These are phyloP conservation scores for Nemania sp. DNA, from an alignment of 2,329 filamentous ascomycete species.

Conservation along the genomic window DNA sequence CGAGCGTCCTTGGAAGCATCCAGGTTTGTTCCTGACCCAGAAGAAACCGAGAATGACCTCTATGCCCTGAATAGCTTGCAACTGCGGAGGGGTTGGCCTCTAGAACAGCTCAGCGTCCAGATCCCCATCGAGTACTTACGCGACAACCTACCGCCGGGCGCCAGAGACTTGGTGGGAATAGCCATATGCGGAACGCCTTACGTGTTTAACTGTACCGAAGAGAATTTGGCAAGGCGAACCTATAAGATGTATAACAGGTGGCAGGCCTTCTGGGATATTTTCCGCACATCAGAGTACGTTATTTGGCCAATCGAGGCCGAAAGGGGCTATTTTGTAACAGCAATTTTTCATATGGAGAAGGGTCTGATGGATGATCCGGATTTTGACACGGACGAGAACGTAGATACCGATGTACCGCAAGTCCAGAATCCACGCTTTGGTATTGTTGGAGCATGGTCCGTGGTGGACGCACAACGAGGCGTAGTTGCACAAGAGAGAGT, in stretches of 20 bases:
- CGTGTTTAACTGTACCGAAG: conserved; percentile 21
- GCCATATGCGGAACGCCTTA: conserved; percentile 13
- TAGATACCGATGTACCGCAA: conserved; percentile 8
- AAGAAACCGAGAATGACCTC: conserved; percentile 19
- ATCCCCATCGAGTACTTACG: conserved; percentile 16
- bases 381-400: conserved; percentile 14
- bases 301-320: conserved; percentile 37
- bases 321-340: conserved; percentile 33
- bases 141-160: conserved; percentile 19
- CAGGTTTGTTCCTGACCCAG: background rate
- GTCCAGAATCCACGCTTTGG: conserved; percentile 2
- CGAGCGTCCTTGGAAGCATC: background rate
- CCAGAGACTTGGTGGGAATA: background rate
- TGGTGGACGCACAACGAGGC: conserved; percentile 33
- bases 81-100: conserved; percentile 13
- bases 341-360: conserved; percentile 28
- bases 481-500: conserved; percentile 2
- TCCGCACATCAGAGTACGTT: conserved; percentile 27
- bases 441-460: conserved; percentile 29
- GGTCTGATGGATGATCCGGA: conserved; percentile 16
- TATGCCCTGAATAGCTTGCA: conserved; percentile 38
- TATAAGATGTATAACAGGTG: conserved; percentile 1
- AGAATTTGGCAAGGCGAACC: background rate
- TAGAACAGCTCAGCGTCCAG: conserved; percentile 24
- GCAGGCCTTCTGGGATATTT: conserved; percentile 20